phyloP scores from a whole-genome alignment of 352 stramenopile genomes.

The Plasmopara halstedii region DNA sequence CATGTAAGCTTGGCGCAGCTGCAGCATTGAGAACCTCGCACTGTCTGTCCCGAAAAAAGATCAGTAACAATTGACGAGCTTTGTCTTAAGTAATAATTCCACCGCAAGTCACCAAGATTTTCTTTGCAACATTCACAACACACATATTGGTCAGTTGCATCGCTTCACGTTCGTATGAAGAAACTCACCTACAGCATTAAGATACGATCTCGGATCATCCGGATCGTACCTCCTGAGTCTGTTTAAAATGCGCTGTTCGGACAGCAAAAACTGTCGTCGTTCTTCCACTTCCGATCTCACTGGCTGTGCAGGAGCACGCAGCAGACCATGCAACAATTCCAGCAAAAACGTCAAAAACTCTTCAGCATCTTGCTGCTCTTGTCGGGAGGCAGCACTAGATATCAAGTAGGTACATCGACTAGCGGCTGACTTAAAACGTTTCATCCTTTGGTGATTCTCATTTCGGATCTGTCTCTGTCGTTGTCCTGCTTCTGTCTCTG shows the following conservation, averaged over 20 bases:
- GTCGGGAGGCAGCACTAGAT: constrained; percentile 17
- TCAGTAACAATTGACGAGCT: constrained; percentile 65
- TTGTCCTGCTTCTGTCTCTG: background rate
- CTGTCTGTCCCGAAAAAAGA: constrained; percentile 63
- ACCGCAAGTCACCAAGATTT: constrained; percentile 49
- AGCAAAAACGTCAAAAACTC: constrained; percentile 69
- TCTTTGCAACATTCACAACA: constrained; percentile 22
- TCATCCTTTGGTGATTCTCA: constrained; percentile 22
- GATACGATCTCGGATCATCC: constrained; percentile 51
- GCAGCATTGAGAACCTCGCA: constrained; percentile 71
- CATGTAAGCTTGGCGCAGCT: constrained; percentile 66
- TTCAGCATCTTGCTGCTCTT: constrained; percentile 80
- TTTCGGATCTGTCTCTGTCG: constrained; percentile 10
- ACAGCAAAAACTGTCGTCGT: constrained; percentile 12
- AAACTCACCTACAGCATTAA: constrained; percentile 46
- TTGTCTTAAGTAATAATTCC: constrained; percentile 43
- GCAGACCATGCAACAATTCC: constrained; percentile 56
- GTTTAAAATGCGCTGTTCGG: constrained; percentile 17
- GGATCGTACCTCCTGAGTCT: constrained; percentile 25
- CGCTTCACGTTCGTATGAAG: background rate
- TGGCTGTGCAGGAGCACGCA: constrained; percentile 18
- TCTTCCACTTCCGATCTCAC: constrained; percentile 14
- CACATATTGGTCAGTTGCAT: background rate
- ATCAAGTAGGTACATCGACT: constrained; percentile 53
- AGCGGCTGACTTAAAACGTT: constrained; percentile 16